Evolutionary conservation across 768 basidiomycete genomes (phyloP), one percentile per base, ranked within the genome.

Genomic region (Psilocybe subaeruginosa): DNA sequence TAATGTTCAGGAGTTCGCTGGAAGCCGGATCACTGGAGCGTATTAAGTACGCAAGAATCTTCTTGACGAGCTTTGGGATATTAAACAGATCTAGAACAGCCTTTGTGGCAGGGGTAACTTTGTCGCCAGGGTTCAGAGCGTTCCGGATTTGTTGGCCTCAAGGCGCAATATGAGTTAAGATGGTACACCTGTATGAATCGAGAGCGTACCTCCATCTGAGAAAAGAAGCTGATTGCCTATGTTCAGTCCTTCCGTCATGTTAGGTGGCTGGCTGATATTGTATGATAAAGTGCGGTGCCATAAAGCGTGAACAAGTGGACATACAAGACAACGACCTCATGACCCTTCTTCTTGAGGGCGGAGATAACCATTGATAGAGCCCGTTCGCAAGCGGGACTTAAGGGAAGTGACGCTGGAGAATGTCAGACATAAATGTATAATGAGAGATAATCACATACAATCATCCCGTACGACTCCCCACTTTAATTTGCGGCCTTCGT

Each of bases 391-490:
- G 89, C 86, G 23, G 89, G 89, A 8, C 84, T 83, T 0, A 88
- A 85, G 4, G 80, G 76, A 41, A 89, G 81, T 16, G 83, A 77
- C 8, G 85, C 89, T 89, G 53, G 19, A 33, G 14, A 49, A 39
- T 29, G 53, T 51, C 50, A 61, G 54, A 57, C 19, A 17, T 29
- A n/a, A 50, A 23, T 57, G 6, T 3, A 9, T 48, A 19, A 35
- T 27, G 3, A 8, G 47, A 11, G 16, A 11, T 19, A 27, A 33
- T 14, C 11, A n/a, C 60, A 17, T 56, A 69, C 68, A 61, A 67
- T 90, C 88, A 47, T 86, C 82, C 83, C 85, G 84, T 61, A 89
- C 71, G 39, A 89, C 76, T 27, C 80, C 81, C 81, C 88, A 90
- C 64, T 86, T 85, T 35, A 88, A 72, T 65, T 83, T 82, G 45